Conservation (phyloP, 345 rosid species). For the Excoecaria cochinchinensis region DNA sequence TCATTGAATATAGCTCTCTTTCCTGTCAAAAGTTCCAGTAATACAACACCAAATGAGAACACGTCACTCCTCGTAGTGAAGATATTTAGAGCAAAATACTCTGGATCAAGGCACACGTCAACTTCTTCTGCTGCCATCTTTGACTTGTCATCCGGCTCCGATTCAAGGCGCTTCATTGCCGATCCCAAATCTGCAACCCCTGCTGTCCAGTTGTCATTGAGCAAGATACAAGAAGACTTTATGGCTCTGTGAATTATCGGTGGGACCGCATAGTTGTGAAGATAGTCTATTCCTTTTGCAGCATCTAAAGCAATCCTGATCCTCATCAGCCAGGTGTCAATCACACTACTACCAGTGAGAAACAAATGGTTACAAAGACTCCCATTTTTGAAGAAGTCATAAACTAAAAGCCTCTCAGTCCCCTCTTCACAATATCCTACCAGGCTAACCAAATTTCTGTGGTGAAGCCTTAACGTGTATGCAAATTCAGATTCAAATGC, state of each 20-base stretch:
- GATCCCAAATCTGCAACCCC: constrained; percentile 82
- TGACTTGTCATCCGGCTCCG: constrained; percentile 33
- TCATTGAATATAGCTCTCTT: constrained; percentile 64
- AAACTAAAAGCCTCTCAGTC: constrained; percentile 71
- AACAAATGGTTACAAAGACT: constrained; percentile 72
- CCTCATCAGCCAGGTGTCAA: constrained; percentile 82
- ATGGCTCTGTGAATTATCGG: constrained; percentile 81
- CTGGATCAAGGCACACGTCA: constrained; percentile 74
- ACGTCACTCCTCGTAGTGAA: constrained; percentile 82
- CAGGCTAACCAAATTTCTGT: constrained; percentile 78
- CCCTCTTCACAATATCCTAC: constrained; percentile 78
- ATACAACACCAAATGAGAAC: constrained; percentile 76
- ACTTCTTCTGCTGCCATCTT: constrained; percentile 73
- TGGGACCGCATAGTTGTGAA: constrained; percentile 80
- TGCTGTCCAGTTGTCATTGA: constrained; percentile 66
- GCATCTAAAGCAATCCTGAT: constrained; percentile 74
- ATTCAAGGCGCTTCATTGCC: constrained; percentile 55
- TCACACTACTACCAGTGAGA: constrained; percentile 49
- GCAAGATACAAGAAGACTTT: constrained; percentile 72
- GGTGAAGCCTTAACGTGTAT: constrained; percentile 75
- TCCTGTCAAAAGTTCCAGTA: constrained; percentile 72
- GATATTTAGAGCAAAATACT: constrained; percentile 66
- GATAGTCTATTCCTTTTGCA: constrained; percentile 80
- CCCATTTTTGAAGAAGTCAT: constrained; percentile 80
- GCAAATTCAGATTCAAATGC: constrained; percentile 81